phyloP scores from a whole-genome alignment of 768 basidiomycete genomes.

The Tricholoma hemisulphureum region DNA sequence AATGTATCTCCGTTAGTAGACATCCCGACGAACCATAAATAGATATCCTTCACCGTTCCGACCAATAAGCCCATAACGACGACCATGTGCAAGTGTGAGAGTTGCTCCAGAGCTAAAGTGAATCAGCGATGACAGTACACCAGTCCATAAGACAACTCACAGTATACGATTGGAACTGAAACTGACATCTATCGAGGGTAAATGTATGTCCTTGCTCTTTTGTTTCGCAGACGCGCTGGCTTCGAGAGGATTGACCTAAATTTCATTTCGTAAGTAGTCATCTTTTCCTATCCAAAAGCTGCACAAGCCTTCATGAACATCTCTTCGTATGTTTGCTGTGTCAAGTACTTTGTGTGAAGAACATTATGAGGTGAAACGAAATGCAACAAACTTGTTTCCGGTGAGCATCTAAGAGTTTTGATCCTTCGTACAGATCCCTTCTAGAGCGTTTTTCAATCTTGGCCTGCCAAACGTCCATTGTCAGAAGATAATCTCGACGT shows the following conservation, averaged over 20 bases:
- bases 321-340: constrained; percentile 94
- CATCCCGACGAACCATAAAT: neutral
- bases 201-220: constrained; percentile 96
- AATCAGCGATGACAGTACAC: neutral
- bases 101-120: constrained; percentile 71
- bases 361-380: neutral
- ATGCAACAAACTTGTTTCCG: constrained; percentile 69
- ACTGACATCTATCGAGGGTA: constrained; percentile 92
- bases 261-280: neutral
- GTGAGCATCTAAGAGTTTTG: constrained; percentile 89
- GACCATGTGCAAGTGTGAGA: constrained; percentile 83
- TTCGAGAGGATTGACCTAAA: constrained; percentile 89
- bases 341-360: constrained; percentile 4
- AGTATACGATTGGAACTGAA: constrained; percentile 95
- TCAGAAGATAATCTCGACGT: constrained; percentile 1
- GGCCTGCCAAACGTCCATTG: constrained; percentile 50
- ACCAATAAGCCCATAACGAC: constrained; percentile 90
- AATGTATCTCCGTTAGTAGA: constrained; percentile 2
- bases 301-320: constrained; percentile 89
- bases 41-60: constrained; percentile 59
- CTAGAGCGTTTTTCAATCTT: constrained; percentile 97
- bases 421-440: constrained; percentile 91
- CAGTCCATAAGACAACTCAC: constrained; percentile 34
- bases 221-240: constrained; percentile 75
- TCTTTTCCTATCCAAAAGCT: neutral